Conservation (phyloP, 2,329 filamentous ascomycete species). For the Ophiostoma himal-ulmi region DNA sequence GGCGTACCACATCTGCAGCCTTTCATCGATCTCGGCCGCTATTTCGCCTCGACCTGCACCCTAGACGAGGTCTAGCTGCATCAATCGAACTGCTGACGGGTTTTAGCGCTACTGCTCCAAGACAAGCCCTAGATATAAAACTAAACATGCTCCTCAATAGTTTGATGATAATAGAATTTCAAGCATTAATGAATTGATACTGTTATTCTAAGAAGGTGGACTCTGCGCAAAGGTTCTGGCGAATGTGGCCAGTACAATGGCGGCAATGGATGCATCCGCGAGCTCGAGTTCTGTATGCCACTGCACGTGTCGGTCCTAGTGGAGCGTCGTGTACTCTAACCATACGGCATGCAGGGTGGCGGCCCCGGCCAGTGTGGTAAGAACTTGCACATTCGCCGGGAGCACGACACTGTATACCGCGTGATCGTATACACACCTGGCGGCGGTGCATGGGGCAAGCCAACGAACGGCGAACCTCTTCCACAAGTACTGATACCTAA, state of each 20-base stretch:
- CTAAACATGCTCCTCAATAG: no score
- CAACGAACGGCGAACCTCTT: background rate
- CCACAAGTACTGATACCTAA: background rate
- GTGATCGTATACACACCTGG: conserved; percentile 52
- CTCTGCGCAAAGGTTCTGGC: conserved; percentile 30
- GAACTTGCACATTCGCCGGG: conserved; percentile 24
- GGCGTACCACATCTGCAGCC: no score
- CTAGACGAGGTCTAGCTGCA: no score
- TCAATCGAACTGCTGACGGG: no score
- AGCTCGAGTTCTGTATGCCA: conserved; percentile 34
- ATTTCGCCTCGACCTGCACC: no score
- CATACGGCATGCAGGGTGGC: conserved; percentile 36
- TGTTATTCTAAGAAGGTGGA: conserved; percentile 33
- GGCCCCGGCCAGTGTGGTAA: conserved; percentile 25
- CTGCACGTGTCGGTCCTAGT: conserved; percentile 35
- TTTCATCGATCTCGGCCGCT: no score
- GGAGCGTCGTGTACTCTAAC: conserved; percentile 33
- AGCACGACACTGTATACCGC: conserved; percentile 30
- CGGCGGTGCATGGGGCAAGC: conserved; percentile 53
- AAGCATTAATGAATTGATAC: no score
- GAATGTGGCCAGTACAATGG: conserved; percentile 32
- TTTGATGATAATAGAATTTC: no score
- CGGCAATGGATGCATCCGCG: conserved; percentile 34
- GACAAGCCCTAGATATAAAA: no score
- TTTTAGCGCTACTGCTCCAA: no score